Percentiles rank a stretch among this genome's conserved stretches.
These are phyloP conservation scores for Pulveroboletus sp. DNA, from an alignment of 768 basidiomycete species.

Conservation along the genomic window DNA sequence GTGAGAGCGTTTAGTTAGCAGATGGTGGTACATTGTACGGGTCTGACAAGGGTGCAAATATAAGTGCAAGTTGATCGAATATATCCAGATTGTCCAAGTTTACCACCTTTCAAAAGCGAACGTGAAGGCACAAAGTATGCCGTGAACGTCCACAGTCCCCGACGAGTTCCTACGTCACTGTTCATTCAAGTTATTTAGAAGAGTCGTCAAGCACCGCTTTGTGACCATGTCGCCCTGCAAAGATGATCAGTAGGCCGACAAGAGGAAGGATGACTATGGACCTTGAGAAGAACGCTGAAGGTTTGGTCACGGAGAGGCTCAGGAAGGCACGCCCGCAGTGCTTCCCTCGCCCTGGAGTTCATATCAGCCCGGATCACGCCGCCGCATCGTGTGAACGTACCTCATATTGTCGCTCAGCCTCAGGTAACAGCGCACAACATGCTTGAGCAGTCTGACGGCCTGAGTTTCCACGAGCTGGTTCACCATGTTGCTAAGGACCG, in stretches of 20 bases:
- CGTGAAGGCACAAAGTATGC: slow-evolving; percentile 5
- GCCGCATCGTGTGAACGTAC: slow-evolving; percentile 39
- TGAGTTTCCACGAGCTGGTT: slow-evolving; percentile 96
- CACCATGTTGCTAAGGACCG: slow-evolving; percentile 98
- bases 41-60: slow-evolving; percentile 23
- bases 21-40: slow-evolving; percentile 29
- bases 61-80: slow-evolving; percentile 23
- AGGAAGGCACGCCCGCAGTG: slow-evolving; percentile 89
- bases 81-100: slow-evolving; percentile 31
- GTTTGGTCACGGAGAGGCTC: slow-evolving; percentile 94
- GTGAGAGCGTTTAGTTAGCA: slow-evolving; percentile 27
- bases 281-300: slow-evolving; percentile 87
- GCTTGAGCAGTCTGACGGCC: slow-evolving; percentile 92
- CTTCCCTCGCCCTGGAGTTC: slow-evolving; percentile 79
- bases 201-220: slow-evolving; percentile 85
- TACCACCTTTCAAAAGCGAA: slow-evolving; percentile 22
- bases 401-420: slow-evolving; percentile 93
- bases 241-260: slow-evolving; percentile 10
- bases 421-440: slow-evolving; percentile 96
- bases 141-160: slow-evolving; percentile 1
- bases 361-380: slow-evolving; percentile 8
- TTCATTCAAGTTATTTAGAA: slow-evolving; percentile 84
- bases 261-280: slow-evolving; percentile 26
- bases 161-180: slow-evolving; percentile 31
- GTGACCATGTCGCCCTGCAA: slow-evolving; percentile 94